Base-by-base conservation (phyloP, 495 filamentous ascomycete species). In the Podospora didyma region DNA sequence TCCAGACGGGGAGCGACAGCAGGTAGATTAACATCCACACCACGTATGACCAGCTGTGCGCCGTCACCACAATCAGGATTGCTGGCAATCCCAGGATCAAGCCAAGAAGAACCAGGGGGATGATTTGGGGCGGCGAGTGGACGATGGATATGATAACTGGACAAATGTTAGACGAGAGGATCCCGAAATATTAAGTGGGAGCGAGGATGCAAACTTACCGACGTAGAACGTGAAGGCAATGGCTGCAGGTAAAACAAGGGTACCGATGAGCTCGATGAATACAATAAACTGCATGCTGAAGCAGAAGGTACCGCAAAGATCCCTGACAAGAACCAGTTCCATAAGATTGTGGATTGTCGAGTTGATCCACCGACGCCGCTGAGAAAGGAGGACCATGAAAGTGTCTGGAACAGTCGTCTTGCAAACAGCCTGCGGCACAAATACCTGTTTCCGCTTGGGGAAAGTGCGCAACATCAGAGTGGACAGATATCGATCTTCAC, bases 211-310 rank as follows among this genome's bases (percentile, higher is more conserved):
- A 24, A 57, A 82, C 85, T 81, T 84, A 90, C 87, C 83, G 58
- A 99, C 85, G 72, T 99, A 99, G 69, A 97, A 84, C 21, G 95
- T 99, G 70, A 99, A 97, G 3, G 89, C 85, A 65, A 99, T 96
- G 57, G 95, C 95, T 10, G 94, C 95, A 0, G 94, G 95, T 3
- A 99, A 77, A 12, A 99, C 95, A 45, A 97, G 78, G 0, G 95
- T 97, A 46, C 95, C 95, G 48, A 97, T 82, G 44, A 99, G 80
- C 69, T 99, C 94, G 65, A 99, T 91, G 71, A 91, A 96, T 55
- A 99, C 87, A 52, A 97, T 87, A 67, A 97, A 97, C 70, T 99
- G 95, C 95, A 99, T 99, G 74, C 89, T 95, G 79, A 99, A 99
- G 80, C 95, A 99, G 76, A 99, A 99, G 0, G 95, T 99, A 48